phyloP scores from a whole-genome alignment of 305 asterid species.

The Solanum hybrid region DNA sequence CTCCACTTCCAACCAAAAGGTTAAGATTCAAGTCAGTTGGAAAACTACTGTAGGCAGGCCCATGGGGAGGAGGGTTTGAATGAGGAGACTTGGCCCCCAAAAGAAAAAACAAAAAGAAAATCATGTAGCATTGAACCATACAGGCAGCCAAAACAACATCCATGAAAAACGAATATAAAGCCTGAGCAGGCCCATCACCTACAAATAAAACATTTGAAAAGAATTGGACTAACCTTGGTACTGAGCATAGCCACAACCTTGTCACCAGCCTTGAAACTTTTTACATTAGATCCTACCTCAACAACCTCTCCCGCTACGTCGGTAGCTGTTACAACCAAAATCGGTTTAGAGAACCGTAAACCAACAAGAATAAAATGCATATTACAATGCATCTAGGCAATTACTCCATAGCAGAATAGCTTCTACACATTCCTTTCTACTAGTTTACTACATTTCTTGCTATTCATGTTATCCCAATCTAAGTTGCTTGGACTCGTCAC shows the following conservation, averaged over 20 bases:
- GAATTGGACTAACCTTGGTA: slow-evolving; percentile 23
- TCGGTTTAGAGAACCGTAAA: neutral
- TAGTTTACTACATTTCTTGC: neutral
- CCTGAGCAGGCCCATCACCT: neutral
- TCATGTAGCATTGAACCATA: neutral
- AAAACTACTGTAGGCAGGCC: neutral
- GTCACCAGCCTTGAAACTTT: slow-evolving; percentile 58
- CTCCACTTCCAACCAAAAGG: neutral
- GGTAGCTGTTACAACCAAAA: slow-evolving; percentile 29
- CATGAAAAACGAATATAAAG: neutral
- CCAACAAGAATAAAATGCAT: neutral
- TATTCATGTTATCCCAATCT: neutral
- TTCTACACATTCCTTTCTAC: neutral
- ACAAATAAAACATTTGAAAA: neutral
- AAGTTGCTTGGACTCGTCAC: neutral
- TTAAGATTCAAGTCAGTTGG: neutral
- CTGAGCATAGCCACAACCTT: slow-evolving; percentile 47
- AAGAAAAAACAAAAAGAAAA: neutral
- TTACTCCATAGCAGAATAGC: neutral
- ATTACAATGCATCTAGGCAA: neutral
- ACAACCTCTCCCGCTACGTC: slow-evolving; percentile 82
- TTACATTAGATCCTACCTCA: slow-evolving; percentile 59
- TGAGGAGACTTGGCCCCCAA: neutral
- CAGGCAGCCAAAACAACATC: neutral
- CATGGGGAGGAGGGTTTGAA: neutral